These are phyloP conservation scores for Cutaneotrichosporon mucoides DNA, from an alignment of 1,284 basidiomycete species.

Conservation along the genomic window DNA sequence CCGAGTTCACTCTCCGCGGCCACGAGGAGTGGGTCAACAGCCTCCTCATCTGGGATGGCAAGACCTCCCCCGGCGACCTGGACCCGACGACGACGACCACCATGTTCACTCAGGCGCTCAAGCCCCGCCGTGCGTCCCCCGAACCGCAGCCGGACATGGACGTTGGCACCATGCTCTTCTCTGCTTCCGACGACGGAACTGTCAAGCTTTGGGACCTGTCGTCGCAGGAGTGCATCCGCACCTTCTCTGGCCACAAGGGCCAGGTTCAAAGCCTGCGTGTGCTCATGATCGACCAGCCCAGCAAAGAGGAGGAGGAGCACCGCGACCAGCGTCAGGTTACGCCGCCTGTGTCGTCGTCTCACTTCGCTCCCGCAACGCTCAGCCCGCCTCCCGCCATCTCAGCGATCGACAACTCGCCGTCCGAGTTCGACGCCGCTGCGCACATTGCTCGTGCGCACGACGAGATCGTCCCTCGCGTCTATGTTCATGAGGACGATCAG, in stretches of 20 bases:
- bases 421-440: constrained; percentile 28
- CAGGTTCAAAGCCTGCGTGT: constrained; percentile 91
- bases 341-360: not conserved
- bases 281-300: constrained; percentile 57
- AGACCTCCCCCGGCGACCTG: constrained; percentile 50
- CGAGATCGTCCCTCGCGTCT: constrained; percentile 33
- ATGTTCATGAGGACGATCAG: constrained; percentile 30
- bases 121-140: constrained; percentile 9
- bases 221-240: constrained; percentile 71
- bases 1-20: constrained; percentile 86
- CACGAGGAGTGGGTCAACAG: constrained; percentile 97
- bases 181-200: constrained; percentile 88
- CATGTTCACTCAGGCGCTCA: constrained; percentile 29
- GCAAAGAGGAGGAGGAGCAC: constrained; percentile 31
- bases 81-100: constrained; percentile 49
- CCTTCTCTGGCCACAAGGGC: constrained; percentile 85
- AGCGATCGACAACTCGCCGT: constrained; percentile 3
- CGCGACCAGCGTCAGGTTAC: constrained; percentile 7
- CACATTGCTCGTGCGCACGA: constrained; percentile 16
- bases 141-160: constrained; percentile 54
- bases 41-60: constrained; percentile 86
- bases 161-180: constrained; percentile 89
- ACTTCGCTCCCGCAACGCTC: constrained; percentile 15
- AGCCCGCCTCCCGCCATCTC: constrained; percentile 38
- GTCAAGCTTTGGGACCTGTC: constrained; percentile 94